phyloP scores from a whole-genome alignment of 208 protist species.

The Trypanosoma congolense region DNA sequence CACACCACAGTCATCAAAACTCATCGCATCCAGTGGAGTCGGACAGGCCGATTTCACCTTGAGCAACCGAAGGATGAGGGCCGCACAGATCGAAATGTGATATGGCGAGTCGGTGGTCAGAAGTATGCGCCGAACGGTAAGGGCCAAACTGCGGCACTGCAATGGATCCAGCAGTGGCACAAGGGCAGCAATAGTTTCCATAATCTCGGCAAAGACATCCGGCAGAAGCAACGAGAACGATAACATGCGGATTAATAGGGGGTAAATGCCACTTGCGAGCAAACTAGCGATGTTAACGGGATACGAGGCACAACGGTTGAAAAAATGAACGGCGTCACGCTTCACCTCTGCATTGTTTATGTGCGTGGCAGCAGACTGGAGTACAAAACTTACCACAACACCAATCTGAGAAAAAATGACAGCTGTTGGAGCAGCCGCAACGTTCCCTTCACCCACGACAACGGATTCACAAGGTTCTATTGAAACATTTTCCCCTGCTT shows the following conservation, averaged over 20 bases:
- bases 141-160: slow-evolving; percentile 48
- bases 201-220: slow-evolving; percentile 31
- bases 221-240: background rate
- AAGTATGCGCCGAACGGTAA: slow-evolving; percentile 38
- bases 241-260: slow-evolving; percentile 22
- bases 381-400: slow-evolving; percentile 37
- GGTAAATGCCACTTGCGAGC: slow-evolving; percentile 40
- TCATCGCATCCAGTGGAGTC: background rate
- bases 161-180: slow-evolving; percentile 42
- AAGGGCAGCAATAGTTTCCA: slow-evolving; percentile 45
- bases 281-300: slow-evolving; percentile 29
- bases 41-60: background rate
- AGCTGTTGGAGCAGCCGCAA: slow-evolving; percentile 19
- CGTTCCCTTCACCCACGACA: background rate
- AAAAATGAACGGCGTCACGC: slow-evolving; percentile 32
- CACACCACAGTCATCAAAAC: background rate
- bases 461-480: too few species aligned
- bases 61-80: slow-evolving; percentile 17
- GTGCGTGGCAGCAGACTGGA: slow-evolving; percentile 21
- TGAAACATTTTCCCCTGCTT: too few species aligned
- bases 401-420: slow-evolving; percentile 48
- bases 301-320: slow-evolving; percentile 35
- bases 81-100: slow-evolving; percentile 10
- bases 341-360: slow-evolving; percentile 30
- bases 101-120: slow-evolving; percentile 9